Percentiles rank a stretch among this genome's conserved stretches.
Conservation (phyloP, 2,329 filamentous ascomycete genomes). For the Scedosporium dehoogii region DNA sequence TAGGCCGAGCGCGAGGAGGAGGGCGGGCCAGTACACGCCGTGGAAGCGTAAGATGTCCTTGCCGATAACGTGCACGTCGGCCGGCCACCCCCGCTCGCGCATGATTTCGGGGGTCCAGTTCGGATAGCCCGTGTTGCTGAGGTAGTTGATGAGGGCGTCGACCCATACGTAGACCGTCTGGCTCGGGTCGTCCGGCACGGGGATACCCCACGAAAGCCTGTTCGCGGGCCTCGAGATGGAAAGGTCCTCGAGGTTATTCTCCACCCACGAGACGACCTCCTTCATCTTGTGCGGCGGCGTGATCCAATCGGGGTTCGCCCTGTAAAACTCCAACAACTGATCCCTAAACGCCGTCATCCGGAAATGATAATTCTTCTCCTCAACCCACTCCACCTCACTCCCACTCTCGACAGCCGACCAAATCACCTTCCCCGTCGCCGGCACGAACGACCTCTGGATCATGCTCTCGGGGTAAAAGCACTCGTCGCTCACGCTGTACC, state of each 20-base stretch:
- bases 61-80: constrained; percentile 83
- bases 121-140: constrained; percentile 80
- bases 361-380: constrained; percentile 93
- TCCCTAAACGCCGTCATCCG: constrained; percentile 74
- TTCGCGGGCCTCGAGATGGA: constrained; percentile 77
- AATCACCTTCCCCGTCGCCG: constrained; percentile 70
- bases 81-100: constrained; percentile 70
- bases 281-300: constrained; percentile 62
- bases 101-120: constrained; percentile 50
- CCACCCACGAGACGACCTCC: constrained; percentile 70
- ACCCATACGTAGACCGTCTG: constrained; percentile 99
- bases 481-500: constrained; percentile 96
- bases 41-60: constrained; percentile 97
- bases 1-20: constrained; percentile 79
- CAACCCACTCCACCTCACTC: constrained; percentile 88
- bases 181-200: constrained; percentile 68
- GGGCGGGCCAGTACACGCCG: constrained; percentile 95
- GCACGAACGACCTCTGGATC: constrained; percentile 65
- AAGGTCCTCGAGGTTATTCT: constrained; percentile 70
- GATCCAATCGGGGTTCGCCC: constrained; percentile 67
- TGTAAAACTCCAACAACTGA: constrained; percentile 70
- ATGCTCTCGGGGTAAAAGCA: constrained; percentile 79
- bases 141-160: constrained; percentile 89
- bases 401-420: constrained; percentile 81
- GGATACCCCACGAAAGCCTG: constrained; percentile 78